Evolutionary conservation across 1,284 basidiomycete species (phyloP).

Genomic region (Cutaneotrichosporon mucoides): DNA sequence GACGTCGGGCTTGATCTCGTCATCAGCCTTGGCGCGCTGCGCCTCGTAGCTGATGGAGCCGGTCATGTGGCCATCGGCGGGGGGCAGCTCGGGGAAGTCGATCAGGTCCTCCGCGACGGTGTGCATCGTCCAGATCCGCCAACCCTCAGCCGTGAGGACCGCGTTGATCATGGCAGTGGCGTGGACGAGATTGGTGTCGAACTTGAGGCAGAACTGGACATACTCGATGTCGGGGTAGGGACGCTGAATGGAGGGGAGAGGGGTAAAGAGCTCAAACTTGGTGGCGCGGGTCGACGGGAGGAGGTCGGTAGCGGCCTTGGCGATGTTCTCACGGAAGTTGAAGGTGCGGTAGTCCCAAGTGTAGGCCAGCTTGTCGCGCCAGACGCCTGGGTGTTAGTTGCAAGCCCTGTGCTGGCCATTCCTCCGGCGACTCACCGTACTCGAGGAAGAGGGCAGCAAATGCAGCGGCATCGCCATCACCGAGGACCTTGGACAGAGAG

Average conservation of each 20-base stretch:
- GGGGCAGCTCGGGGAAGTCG: conserved; percentile 50
- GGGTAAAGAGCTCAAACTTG: conserved; percentile 49
- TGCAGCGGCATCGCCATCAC: conserved; percentile 10
- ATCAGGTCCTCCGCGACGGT: conserved; percentile 57
- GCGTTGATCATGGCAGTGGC: conserved; percentile 57
- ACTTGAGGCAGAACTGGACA: conserved; percentile 56
- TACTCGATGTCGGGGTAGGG: conserved; percentile 58
- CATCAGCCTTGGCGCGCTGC: conserved; percentile 15
- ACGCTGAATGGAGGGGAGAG: conserved; percentile 46
- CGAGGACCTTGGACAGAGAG: neutral
- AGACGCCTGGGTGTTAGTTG: conserved; percentile 9
- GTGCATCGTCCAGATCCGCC: conserved; percentile 57
- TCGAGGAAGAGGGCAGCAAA: conserved; percentile 32
- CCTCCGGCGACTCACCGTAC: conserved; percentile 13
- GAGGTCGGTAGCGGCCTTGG: conserved; percentile 24
- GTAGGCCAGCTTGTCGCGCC: conserved; percentile 25
- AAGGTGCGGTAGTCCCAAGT: conserved; percentile 67
- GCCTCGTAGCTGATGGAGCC: conserved; percentile 17
- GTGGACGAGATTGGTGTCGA: conserved; percentile 54
- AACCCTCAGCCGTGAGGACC: conserved; percentile 52
- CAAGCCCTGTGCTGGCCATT: too few species aligned
- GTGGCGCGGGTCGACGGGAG: conserved; percentile 20
- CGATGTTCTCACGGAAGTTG: conserved; percentile 51
- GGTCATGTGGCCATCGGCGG: conserved; percentile 28
- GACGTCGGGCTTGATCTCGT: conserved; percentile 50